A percentile compares a stretch with the other conserved stretches of the same genome.
These are phyloP conservation scores for Cystobasidiaceae sp. DNA, from an alignment of 1,284 basidiomycete genomes.

Conservation along the genomic window DNA sequence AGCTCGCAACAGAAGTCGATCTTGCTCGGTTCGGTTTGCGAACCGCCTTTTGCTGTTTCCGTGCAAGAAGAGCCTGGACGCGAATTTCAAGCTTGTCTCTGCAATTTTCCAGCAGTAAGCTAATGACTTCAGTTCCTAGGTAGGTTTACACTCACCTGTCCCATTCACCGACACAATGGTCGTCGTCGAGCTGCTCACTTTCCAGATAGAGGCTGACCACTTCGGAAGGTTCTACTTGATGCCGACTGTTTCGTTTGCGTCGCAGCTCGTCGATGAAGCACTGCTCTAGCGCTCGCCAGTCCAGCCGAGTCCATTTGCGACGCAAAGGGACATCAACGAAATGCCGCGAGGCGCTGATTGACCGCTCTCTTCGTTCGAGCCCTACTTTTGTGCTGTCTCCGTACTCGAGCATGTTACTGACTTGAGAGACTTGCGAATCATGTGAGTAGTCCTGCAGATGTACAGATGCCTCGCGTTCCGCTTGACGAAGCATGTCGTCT, in stretches of 20 bases:
- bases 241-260: neutral
- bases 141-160: neutral
- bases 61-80: conserved; percentile 35
- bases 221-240: conserved; percentile 2
- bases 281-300: conserved; percentile 28
- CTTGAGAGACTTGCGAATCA: neutral
- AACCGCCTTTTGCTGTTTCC: conserved; percentile 31
- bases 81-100: conserved; percentile 35
- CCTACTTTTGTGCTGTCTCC: neutral
- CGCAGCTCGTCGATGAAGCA: conserved; percentile 28
- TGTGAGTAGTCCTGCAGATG: neutral
- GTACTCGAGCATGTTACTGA: neutral
- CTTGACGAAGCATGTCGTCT: conserved; percentile 18
- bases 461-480: conserved; percentile 10
- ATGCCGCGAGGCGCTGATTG: conserved; percentile 5
- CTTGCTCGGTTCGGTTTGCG: neutral
- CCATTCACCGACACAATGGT: conserved; percentile 18
- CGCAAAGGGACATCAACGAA: neutral
- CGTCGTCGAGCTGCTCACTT: neutral
- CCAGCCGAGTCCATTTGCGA: conserved; percentile 13
- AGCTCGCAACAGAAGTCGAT: conserved; percentile 15
- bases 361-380: too few species aligned
- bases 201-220: conserved; percentile 24
- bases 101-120: neutral
- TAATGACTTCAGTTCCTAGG: neutral